Conservation (phyloP, 495 filamentous ascomycete genomes). For the Podospora comata region DNA sequence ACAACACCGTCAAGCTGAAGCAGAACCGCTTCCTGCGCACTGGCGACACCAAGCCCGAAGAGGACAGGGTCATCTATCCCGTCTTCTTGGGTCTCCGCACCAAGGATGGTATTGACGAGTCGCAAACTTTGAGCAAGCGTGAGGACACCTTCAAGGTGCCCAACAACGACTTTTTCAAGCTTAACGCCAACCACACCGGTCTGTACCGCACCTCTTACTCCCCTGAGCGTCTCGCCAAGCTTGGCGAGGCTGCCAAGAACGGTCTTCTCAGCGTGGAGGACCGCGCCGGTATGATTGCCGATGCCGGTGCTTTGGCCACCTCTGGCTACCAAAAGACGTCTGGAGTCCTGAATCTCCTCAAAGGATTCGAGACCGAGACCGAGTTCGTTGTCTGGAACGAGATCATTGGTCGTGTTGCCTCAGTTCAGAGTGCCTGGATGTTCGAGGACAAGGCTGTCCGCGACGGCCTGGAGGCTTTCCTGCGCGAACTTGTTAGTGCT, state of each 20-base stretch:
- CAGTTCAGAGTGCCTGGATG: conserved; percentile 77
- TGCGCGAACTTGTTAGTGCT: conserved; percentile 66
- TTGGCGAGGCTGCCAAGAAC: conserved; percentile 78
- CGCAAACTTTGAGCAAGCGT: conserved; percentile 64
- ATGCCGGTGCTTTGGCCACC: conserved; percentile 84
- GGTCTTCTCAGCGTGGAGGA: conserved; percentile 90
- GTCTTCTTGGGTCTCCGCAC: conserved; percentile 69
- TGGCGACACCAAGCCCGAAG: conserved; percentile 75
- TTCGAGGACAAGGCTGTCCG: conserved; percentile 75
- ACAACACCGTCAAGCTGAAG: conserved; percentile 61
- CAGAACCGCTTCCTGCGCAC: conserved; percentile 76
- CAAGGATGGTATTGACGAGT: conserved; percentile 60
- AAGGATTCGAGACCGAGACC: conserved; percentile 76
- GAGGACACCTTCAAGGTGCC: conserved; percentile 68
- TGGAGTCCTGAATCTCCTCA: conserved; percentile 77
- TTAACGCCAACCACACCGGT: conserved; percentile 73
- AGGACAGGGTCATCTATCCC: conserved; percentile 74
- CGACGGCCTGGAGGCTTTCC: conserved; percentile 77
- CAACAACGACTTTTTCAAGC: conserved; percentile 68
- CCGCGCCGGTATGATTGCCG: conserved; percentile 91
- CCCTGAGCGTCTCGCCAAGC: conserved; percentile 63
- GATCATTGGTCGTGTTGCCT: conserved; percentile 70
- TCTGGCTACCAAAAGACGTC: conserved; percentile 94
- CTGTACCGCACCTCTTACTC: conserved; percentile 72
- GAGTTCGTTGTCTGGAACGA: conserved; percentile 96